Evolutionary conservation across 805 yeast genomes (phyloP).

Genomic region (Candida vartiovaarae): DNA sequence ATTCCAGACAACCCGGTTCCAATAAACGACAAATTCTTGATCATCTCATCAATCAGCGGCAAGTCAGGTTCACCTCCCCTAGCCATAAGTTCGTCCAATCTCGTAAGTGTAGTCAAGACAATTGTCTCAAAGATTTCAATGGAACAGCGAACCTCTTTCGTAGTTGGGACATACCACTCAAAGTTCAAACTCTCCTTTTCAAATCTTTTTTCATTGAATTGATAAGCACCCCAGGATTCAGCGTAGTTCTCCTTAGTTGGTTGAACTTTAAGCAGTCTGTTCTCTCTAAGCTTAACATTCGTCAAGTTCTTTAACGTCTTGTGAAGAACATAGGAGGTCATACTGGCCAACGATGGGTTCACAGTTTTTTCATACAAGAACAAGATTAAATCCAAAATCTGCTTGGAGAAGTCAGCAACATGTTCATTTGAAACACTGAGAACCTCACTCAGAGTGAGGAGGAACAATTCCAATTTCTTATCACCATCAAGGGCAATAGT

Average conservation of each 20-base stretch:
- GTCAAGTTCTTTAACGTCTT: constrained; percentile 60
- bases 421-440: constrained; percentile 58
- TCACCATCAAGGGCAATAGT: constrained; percentile 72
- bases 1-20: constrained; percentile 62
- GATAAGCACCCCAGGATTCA: constrained; percentile 71
- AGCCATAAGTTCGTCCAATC: constrained; percentile 32
- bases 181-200: constrained; percentile 42
- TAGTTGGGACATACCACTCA: constrained; percentile 70
- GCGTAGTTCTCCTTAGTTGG: constrained; percentile 29
- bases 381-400: constrained; percentile 34
- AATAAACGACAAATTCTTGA: constrained; percentile 48
- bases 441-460: constrained; percentile 62
- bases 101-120: constrained; percentile 34
- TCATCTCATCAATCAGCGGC: constrained; percentile 43
- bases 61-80: constrained; percentile 18
- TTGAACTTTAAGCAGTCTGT: constrained; percentile 43
- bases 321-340: constrained; percentile 57
- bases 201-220: constrained; percentile 47
- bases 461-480: constrained; percentile 62
- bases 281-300: constrained; percentile 50
- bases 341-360: constrained; percentile 52
- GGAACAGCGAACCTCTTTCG: constrained; percentile 51
- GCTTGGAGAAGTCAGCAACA: constrained; percentile 36
- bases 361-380: constrained; percentile 24
- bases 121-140: constrained; percentile 48